These are phyloP conservation scores for Russula virescens DNA, from an alignment of 768 basidiomycete genomes.

Conservation along the genomic window DNA sequence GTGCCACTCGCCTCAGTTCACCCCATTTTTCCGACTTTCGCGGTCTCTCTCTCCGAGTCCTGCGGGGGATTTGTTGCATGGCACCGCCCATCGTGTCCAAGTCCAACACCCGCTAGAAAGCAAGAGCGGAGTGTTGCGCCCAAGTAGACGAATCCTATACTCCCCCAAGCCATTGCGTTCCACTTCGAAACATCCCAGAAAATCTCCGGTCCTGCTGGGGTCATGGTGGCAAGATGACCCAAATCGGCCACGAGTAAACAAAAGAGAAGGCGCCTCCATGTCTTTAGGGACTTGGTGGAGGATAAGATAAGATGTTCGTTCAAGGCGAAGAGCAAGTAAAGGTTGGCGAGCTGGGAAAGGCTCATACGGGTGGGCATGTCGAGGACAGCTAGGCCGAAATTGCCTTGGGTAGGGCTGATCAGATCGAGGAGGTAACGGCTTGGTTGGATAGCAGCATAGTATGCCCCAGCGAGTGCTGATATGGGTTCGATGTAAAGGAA, in stretches of 20 bases:
- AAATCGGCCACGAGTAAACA: conserved; percentile 28
- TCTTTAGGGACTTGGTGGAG: conserved; percentile 36
- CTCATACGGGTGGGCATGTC: conserved; percentile 36
- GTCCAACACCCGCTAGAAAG: conserved; percentile 37
- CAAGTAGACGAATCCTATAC: conserved; percentile 47
- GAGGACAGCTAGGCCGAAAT: not conserved
- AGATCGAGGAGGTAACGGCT: conserved; percentile 38
- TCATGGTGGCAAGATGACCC: conserved; percentile 43
- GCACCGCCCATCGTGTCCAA: not conserved
- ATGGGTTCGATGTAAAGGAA: conserved; percentile 50
- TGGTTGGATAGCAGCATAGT: conserved; percentile 41
- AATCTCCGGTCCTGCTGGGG: conserved; percentile 37
- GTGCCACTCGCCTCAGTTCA: not conserved
- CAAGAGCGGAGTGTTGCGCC: conserved; percentile 25
- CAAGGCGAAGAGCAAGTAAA: conserved; percentile 47
- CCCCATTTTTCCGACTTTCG: not conserved
- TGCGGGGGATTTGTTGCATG: not conserved
- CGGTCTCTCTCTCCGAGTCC: not conserved
- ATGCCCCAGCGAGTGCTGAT: conserved; percentile 44
- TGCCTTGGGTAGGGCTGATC: conserved; percentile 23
- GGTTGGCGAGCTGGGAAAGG: conserved; percentile 44
- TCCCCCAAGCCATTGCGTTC: conserved; percentile 52
- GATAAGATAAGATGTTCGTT: conserved; percentile 47
- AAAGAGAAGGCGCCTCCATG: conserved; percentile 40
- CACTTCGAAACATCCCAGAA: conserved; percentile 43